Percentiles rank a stretch among this genome's conserved stretches.
These are phyloP conservation scores for Fragaria iinumae DNA, from an alignment of 306 rosid species.

Conservation along the genomic window DNA sequence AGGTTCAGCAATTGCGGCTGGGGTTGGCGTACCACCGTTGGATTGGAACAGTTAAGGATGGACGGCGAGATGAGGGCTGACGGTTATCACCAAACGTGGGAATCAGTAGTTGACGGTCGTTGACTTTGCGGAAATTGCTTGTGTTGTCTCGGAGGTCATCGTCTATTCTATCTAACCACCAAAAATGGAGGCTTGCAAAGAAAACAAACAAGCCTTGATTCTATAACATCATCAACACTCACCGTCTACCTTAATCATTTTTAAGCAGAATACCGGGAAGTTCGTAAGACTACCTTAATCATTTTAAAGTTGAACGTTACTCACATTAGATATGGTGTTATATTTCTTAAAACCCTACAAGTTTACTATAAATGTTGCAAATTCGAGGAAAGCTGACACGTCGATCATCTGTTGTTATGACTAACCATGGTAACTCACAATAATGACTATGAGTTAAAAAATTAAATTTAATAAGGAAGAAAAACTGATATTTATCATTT, in stretches of 20 bases:
- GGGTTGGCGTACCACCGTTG: conserved; percentile 13
- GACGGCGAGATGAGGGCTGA: neutral
- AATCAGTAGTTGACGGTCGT: conserved; percentile 24
- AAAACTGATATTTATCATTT: too few species aligned
- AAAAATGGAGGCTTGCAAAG: too few species aligned
- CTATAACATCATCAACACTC: neutral
- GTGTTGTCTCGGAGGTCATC: neutral
- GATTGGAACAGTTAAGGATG: neutral
- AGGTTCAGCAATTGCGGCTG: conserved; percentile 39
- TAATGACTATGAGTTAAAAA: too few species aligned
- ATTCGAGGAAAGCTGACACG: too few species aligned
- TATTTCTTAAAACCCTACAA: neutral
- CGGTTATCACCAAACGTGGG: conserved; percentile 9
- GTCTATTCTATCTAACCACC: too few species aligned
- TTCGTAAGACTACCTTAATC: neutral
- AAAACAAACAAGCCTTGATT: too few species aligned
- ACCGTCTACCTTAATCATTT: neutral
- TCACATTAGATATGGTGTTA: too few species aligned
- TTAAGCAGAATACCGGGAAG: neutral
- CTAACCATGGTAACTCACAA: too few species aligned
- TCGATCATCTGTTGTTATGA: too few species aligned
- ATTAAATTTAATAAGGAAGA: too few species aligned
- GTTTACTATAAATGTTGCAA: neutral
- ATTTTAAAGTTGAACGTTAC: neutral
- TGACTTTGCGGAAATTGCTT: conserved; percentile 8